Percentiles rank a stretch among this genome's conserved stretches.
Evolutionary conservation across 176 grass and related monocot genomes (phyloP).

Genomic region (Eleusine indica): DNA sequence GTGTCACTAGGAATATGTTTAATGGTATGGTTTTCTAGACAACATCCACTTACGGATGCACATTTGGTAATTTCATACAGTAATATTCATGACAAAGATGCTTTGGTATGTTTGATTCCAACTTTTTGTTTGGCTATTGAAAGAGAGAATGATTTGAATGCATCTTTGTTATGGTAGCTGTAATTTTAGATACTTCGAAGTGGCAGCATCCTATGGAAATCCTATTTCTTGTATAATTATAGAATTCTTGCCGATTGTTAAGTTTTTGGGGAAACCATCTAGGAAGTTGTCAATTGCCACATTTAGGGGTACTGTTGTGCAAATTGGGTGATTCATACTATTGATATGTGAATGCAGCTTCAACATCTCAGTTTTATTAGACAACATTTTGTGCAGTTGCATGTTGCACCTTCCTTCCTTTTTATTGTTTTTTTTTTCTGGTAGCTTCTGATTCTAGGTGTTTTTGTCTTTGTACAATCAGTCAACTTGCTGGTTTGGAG

Average conservation of each 20-base stretch:
- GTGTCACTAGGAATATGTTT: neutral
- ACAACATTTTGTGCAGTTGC: conserved; percentile 1
- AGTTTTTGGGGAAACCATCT: neutral
- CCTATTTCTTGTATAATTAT: neutral
- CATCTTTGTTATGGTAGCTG: neutral
- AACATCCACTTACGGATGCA: conserved; percentile 6
- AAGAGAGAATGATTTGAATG: conserved; percentile 14
- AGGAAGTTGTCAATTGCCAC: neutral
- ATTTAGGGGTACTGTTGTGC: neutral
- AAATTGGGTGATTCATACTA: neutral
- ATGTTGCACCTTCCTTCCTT: neutral
- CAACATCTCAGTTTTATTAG: conserved; percentile 5
- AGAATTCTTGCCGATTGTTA: conserved; percentile 5
- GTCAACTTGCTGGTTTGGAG: neutral
- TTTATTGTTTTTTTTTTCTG: neutral
- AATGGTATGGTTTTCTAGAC: conserved; percentile 18
- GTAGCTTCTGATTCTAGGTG: neutral
- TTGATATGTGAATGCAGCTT: conserved; percentile 9
- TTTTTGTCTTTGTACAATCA: neutral
- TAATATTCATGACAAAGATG: neutral
- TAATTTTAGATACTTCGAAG: conserved; percentile 14
- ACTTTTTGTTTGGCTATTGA: conserved; percentile 9
- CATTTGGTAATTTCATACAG: neutral
- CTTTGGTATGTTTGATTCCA: neutral
- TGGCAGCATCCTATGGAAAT: neutral